Base-by-base conservation (phyloP, 2,329 filamentous ascomycete genomes). In the Diatrype stigma region DNA sequence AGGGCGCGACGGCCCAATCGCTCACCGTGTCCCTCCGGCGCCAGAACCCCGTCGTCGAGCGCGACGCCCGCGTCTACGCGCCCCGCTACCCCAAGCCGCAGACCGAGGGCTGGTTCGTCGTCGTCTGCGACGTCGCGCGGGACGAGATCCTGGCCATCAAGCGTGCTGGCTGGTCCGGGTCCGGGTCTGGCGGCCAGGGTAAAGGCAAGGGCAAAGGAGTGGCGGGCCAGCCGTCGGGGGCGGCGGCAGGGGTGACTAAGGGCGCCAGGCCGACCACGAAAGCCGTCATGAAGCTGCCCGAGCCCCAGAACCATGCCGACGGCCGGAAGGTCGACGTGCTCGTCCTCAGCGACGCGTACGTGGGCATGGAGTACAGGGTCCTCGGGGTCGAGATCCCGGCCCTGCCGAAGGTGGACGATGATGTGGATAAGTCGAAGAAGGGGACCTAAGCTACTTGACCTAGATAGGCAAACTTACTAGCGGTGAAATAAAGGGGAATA, bases 1-100 rank as follows among this genome's bases (percentile, higher is more conserved):
- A 78, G 1, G 76, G 82, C 34, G 70, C 85, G 44, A 89, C 82
- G 1, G 78, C 86, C 0, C 69, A 80, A 2, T 82, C 82, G 0
- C 64, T 96, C 2, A 81, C 79, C 0, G 73, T 94, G 11, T 71
- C 72, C 2, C 67, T 96, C 14, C 76, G 74, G 40, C 84, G 92
- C 0, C 72, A 80, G 46, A 96, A 96, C 67, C 66, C 80, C 1
- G 69, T 86, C 3, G 73, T 75, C 12, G 80, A 87, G 63, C 73
- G 77, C 8, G 87, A 91, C 1, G 85, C 82, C 46, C 82, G 87
- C 54, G 87, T 96, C 65, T 96, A 86, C 61, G 90, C 94, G 0
- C 93, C 95, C 2, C 80, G 82, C 21, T 97, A 96, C 71, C 93
- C 93, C 1, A 99, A 99, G 70, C 85, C 91, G 16, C 94, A 99